phyloP scores from a whole-genome alignment of 208 protist genomes.

The Trypanosoma rangeli region DNA sequence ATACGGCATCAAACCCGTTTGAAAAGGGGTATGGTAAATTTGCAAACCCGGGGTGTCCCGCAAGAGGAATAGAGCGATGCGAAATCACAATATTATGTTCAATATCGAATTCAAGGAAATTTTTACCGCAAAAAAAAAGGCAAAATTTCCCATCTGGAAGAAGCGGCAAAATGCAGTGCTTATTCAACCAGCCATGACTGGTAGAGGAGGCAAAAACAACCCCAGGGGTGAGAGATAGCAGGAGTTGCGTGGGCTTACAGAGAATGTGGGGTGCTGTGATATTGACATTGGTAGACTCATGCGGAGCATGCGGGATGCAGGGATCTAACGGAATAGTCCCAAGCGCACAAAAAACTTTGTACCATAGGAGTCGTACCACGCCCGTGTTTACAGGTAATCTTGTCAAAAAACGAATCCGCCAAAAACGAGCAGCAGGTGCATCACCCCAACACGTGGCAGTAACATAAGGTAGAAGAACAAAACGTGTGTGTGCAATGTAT shows the following conservation, averaged over 20 bases:
- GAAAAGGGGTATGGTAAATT: constrained; percentile 59
- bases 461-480: constrained; percentile 16
- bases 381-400: constrained; percentile 43
- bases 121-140: constrained; percentile 55
- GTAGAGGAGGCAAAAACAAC: constrained; percentile 29
- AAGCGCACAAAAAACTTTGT: constrained; percentile 26
- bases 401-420: constrained; percentile 57
- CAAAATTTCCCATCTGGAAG: constrained; percentile 26
- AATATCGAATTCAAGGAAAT: constrained; percentile 53
- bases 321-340: constrained; percentile 20
- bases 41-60: constrained; percentile 40
- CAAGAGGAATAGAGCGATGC: constrained; percentile 20
- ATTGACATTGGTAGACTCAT: constrained; percentile 11
- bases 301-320: constrained; percentile 2
- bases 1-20: constrained; percentile 55
- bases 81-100: constrained; percentile 14
- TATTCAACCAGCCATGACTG: constrained; percentile 34
- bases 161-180: constrained; percentile 50
- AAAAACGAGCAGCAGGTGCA: constrained; percentile 51
- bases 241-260: constrained; percentile 14
- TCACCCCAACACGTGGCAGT: constrained; percentile 37
- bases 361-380: constrained; percentile 62
- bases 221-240: constrained; percentile 15
- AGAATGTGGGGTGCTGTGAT: constrained; percentile 29
- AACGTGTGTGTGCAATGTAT: constrained; percentile 27